Evolutionary conservation across 345 rosid species (phyloP).

Genomic region (Conringia planisiliqua): DNA sequence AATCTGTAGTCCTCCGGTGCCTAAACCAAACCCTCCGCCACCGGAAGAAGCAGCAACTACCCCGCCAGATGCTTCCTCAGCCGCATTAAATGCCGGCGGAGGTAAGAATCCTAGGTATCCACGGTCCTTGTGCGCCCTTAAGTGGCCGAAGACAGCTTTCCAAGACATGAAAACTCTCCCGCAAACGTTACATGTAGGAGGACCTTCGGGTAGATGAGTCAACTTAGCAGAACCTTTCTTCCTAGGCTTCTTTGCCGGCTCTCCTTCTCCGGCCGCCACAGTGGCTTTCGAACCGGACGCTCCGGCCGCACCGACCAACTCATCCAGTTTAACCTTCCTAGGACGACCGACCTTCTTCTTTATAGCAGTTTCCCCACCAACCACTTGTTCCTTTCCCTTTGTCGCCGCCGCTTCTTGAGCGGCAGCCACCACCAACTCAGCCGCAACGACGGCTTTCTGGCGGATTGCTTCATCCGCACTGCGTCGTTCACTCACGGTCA

Average conservation of each 20-base stretch:
- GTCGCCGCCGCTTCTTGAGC: neutral
- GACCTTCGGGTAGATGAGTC: neutral
- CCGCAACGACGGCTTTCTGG: neutral
- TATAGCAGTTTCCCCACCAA: too few species aligned
- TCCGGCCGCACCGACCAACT: neutral
- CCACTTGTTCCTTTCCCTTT: neutral
- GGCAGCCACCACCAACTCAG: neutral
- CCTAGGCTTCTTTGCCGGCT: neutral
- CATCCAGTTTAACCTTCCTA: neutral
- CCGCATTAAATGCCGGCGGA: neutral
- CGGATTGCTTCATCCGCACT: neutral
- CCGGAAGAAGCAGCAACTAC: neutral
- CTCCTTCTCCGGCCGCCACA: neutral
- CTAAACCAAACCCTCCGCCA: neutral
- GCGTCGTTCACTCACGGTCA: neutral
- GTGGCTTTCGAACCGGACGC: neutral
- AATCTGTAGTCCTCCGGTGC: neutral
- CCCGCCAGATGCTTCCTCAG: neutral
- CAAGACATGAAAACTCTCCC: neutral
- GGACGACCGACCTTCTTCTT: neutral
- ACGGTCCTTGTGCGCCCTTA: neutral
- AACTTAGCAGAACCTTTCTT: neutral
- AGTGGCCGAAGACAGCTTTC: constrained; percentile 10
- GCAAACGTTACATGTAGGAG: neutral
- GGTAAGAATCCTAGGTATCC: neutral